Base-by-base conservation (phyloP, 2,329 filamentous ascomycete genomes). In the Xylaria sp. region DNA sequence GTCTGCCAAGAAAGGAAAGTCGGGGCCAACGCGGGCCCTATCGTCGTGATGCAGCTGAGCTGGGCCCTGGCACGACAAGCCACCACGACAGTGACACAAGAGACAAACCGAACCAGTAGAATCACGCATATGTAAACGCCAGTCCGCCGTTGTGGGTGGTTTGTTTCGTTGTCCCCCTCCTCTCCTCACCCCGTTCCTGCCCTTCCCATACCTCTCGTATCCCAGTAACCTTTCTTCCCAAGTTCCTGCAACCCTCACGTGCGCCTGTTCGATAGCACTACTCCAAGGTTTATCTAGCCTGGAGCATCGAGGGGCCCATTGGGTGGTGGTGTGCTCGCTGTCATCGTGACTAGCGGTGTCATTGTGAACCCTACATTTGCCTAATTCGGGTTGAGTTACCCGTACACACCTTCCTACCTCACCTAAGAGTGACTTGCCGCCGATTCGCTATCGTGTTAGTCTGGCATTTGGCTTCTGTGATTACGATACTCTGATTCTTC, bases 161-260 rank as follows among this genome's bases (percentile, higher is more conserved):
- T 18, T 48, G 42, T 43, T 8, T 56, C 44, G 40, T 22, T 48
- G 22, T 47, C 46, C 48, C 42, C 39, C 46, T 44, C 44, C 39
- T 38, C 48, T 48, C 44, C 40, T 49, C 44, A 48, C 49, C 50
- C 50, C 49, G 50, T 56, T 49, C 55, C 62, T 56, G 58, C 57
- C 61, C 51, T 52, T 48, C 58, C 29, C 55, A 59, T 41, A 56
- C 52, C 52, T 52, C 50, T 45, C 58, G 48, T 54, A 61, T 50
- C 52, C 44, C 48, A 52, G 52, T 39, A 43, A 17, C 37, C 48
- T 54, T 52, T 13, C 44, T 49, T 50, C n/a, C n/a, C n/a, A n/a
- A n/a, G n/a, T n/a, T n/a, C 13, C 56, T 60, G 56, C 55, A 55
- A 53, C 24, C 39, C 61, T 65, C 63, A 65, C 64, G 63, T 65